Evolutionary conservation across 2,329 filamentous ascomycete genomes (phyloP), one percentile per base, ranked within the genome.

Genomic region (Microsporum ferrugineum): DNA sequence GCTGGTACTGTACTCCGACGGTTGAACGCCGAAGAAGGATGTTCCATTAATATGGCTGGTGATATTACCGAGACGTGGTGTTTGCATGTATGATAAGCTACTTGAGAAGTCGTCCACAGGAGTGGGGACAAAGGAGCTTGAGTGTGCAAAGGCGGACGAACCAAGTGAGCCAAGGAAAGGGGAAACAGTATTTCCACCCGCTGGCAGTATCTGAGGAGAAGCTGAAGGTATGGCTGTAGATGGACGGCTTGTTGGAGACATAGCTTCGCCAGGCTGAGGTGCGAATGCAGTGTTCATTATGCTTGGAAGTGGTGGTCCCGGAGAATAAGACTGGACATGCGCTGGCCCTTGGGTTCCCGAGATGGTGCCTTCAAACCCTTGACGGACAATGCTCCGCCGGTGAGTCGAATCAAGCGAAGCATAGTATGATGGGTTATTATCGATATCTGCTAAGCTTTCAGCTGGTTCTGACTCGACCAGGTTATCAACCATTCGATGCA

Each of bases 401-500:
- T 55, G 29, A 5, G 34, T 38, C 23, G 14, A 33, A 38, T 33
- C 7, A 10, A 36, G 39, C 5, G 47, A 55, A 43, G 53, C 34
- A 57, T 41, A 59, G 7, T 51, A 56, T 29, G 57, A 51, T 12
- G 8, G 36, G 27, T 31, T 36, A 23, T 53, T 39, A 39, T 47
- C 47, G 17, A 39, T 59, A 14, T 43, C 53, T 27, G 58, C 23
- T 27, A 38, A 68, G 57, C 59, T 59, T 63, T 65, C 65, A 47
- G 74, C 71, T 31, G 76, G 74, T 57, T 77, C 73, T 23, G 69
- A 69, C 49, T 73, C 73, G 58, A 84, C 75, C 33, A 85, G 72
- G 62, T 80, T 76, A 65, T 84, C 80, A 12, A 85, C 82, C 82
- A 84, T 84, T 7, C 76, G 77, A 63, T 77, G 77, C 73, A 83